Percentiles rank a stretch among this genome's conserved stretches.
phyloP scores from a whole-genome alignment of 2,329 filamentous ascomycete species.

The Chaetomium strumarium region DNA sequence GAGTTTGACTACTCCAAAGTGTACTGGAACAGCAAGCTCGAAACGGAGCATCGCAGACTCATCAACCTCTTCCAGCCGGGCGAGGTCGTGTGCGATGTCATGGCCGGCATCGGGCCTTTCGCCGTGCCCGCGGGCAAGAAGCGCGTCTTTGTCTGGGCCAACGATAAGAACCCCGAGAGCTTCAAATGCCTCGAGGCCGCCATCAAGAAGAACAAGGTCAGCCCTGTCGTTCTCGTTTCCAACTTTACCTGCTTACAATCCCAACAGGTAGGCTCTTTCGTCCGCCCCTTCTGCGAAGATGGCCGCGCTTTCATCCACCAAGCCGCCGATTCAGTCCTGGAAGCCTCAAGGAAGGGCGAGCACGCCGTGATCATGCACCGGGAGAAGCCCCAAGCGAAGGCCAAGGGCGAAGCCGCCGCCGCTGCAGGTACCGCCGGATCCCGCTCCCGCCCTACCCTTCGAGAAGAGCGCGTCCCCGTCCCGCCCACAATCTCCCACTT shows the following conservation, averaged over 20 bases:
- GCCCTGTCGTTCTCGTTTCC: conserved; percentile 5
- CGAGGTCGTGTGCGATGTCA: conserved; percentile 90
- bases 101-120: conserved; percentile 96
- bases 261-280: conserved; percentile 56
- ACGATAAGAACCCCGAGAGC: conserved; percentile 92
- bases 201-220: conserved; percentile 72
- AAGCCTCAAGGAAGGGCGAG: conserved; percentile 45
- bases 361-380: conserved; percentile 49
- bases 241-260: not conserved
- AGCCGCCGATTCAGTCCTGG: conserved; percentile 56
- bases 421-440: conserved; percentile 23
- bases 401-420: not conserved
- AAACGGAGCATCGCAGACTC: conserved; percentile 80
- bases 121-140: conserved; percentile 87
- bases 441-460: not conserved
- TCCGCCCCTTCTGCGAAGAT: conserved; percentile 75
- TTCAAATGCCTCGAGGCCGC: conserved; percentile 66
- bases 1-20: conserved; percentile 92
- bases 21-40: conserved; percentile 94
- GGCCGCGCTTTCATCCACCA: conserved; percentile 72
- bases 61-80: conserved; percentile 71
- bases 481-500: conserved; percentile 84
- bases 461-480: conserved; percentile 41
- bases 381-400: not conserved
- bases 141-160: conserved; percentile 89